Evolutionary conservation across 2,329 filamentous ascomycete species (phyloP), one percentile per base, ranked within the genome.

Genomic region (Paracorniculantispora psalliotae): DNA sequence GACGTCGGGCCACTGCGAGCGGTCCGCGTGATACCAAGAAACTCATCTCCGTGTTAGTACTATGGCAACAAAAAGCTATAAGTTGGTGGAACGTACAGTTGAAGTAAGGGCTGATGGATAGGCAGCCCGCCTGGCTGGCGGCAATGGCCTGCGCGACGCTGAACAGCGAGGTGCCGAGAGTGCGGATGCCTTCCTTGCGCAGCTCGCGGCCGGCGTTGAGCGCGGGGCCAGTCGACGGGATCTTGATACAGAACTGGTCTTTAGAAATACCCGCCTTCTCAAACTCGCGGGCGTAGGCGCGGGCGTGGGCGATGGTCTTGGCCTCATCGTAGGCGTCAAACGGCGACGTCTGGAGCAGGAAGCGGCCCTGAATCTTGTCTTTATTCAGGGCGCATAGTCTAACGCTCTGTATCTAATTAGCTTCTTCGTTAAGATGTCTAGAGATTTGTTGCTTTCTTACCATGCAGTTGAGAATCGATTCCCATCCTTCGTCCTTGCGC

Each of bases 1-100:
- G 35, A 76, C 72, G 52, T 78, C 66, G 19, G 77, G 78, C 76
- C 78, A 80, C n/a, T 78, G 67, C 12, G 69, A 67, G 4, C 65
- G 67, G 59, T 79, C 73, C 50, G 71, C 69, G 59, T 80, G 77
- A 12, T 49, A 57, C 47, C 46, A 49, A 13, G 47, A 44, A 25
- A 50, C 55, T 57, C 8, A 4, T 15, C 13, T 33, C 5, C 39
- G 39, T 6, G 39, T 43, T 15, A 43, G 15, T n/a, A n/a, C n/a
- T n/a, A n/a, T n/a, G n/a, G n/a, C n/a, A n/a, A n/a, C n/a, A n/a
- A n/a, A n/a, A n/a, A n/a, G n/a, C n/a, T n/a, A n/a, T n/a, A n/a
- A n/a, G n/a, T n/a, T n/a, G n/a, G n/a, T 10, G 10, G 21, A 25
- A 25, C 60, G 21, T 58, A 66, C 64, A 63, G 21, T 67, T 65